Evolutionary conservation across 2,329 filamentous ascomycete genomes (phyloP), one percentile per base, ranked within the genome.

Genomic region (Xylariaceae sp.): DNA sequence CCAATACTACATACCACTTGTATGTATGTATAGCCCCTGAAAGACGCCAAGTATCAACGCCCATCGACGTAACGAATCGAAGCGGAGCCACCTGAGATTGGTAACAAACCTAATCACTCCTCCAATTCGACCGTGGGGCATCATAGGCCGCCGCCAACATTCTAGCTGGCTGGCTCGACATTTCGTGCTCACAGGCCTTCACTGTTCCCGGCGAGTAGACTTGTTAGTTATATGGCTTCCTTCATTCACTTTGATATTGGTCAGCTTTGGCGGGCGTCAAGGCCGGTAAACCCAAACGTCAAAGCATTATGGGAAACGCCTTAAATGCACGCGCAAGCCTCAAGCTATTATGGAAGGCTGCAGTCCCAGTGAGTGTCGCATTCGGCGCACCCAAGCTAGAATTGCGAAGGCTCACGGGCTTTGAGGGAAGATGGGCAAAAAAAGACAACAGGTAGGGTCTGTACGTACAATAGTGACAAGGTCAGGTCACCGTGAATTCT

Each of bases 401-500:
- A 37, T 37, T 37, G 32, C 12, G 32, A 37, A 16, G 32, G 32
- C 23, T 4, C 23, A 26, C 9, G 4, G 23, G 23, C n/a, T 26
- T 9, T 9, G 9, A 26, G 4, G 23, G 9, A 26, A 37, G 32
- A 37, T 53, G 40, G 44, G 42, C 44, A 42, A 49, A 18, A 45
- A 48, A 50, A 10, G 21, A 32, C 18, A n/a, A n/a, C n/a, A n/a
- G n/a, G n/a, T n/a, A n/a, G n/a, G 32, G 45, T 40, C 19, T 7
- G 49, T 54, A 77, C 79, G 70, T 77, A 82, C 79, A 82, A 76
- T 59, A 93, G 80, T 62, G 86, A 86, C 62, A 93, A 74, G 32
- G 90, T 92, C 62, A 96, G 75, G 76, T 96, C 91, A 69, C 91
- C 91, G 67, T 92, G 87, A 63, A 95, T 92, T 73, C 88, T 88